phyloP scores from a whole-genome alignment of 345 rosid genomes.

The Lepidium sativum region DNA sequence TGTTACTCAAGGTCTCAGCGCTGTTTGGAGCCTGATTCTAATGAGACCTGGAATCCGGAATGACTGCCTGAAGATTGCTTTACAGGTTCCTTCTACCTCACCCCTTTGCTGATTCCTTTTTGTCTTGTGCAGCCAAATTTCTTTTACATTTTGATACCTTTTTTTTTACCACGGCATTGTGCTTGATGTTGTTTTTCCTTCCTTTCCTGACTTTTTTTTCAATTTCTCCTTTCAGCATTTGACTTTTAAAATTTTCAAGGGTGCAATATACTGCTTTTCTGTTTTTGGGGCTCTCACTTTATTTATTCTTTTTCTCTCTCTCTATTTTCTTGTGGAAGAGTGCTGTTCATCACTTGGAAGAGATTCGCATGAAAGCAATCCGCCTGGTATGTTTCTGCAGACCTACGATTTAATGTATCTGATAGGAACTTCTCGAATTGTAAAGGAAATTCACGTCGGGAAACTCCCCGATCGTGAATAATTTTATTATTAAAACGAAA shows the following conservation, averaged over 20 bases:
- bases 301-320: not conserved
- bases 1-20: conserved; percentile 96
- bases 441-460: no score
- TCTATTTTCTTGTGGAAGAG: conserved; percentile 42
- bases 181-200: conserved; percentile 3
- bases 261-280: not conserved
- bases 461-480: no score
- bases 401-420: conserved; percentile 1
- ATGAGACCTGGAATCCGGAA: conserved; percentile 78
- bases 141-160: not conserved
- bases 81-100: conserved; percentile 60
- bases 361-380: conserved; percentile 96
- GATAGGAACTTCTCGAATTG: no score
- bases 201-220: not conserved
- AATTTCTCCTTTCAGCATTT: not conserved
- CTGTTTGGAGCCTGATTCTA: conserved; percentile 85
- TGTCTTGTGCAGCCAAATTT: conserved; percentile 2
- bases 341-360: conserved; percentile 89
- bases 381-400: conserved; percentile 58
- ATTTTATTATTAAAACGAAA: no score
- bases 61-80: conserved; percentile 80
- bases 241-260: not conserved
- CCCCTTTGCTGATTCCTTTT: conserved; percentile 5
- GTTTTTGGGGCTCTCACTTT: conserved; percentile 1
- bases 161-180: not conserved